Evolutionary conservation across 257 asterid genomes (phyloP), one percentile per base, ranked within the genome.

Genomic region (Solanum lignicaule): DNA sequence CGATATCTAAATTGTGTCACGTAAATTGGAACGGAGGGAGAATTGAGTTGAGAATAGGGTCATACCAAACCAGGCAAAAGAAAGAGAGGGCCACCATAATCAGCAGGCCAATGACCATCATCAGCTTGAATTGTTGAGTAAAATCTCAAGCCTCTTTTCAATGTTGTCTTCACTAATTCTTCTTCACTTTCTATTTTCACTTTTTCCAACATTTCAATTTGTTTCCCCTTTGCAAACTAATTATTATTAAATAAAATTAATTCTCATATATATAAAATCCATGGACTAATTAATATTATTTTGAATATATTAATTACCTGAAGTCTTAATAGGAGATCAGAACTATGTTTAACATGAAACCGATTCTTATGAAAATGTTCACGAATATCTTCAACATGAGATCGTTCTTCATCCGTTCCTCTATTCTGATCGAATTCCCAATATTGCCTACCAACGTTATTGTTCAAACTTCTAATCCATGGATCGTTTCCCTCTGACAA

Each of bases 21-120:
- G 0, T 43, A 43, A 43, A 43, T 46, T 13, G 1, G 4, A 16
- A 43, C 5, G 2, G 6, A 1, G 0, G 6, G 1, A 43, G 2
- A 1, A 43, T 12, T 43, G 1, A 43, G 6, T 41, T 6, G 9
- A 76, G 55, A 23, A 43, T 27, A 38, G 35, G 33, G 4, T 33
- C 36, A 20, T 66, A 95, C 98, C 95, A 95, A 82, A 85, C 92
- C 90, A 4, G 98, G 96, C 62, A 95, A 91, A 84, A 94, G 94
- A 90, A 94, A 95, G 87, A 94, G 87, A 38, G 98, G 98, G 84
- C 96, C 98, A 36, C 94, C 95, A 90, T 93, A 95, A 85, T 95
- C 98, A 89, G 90, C 94, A 23, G 98, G 94, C 98, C 98, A 94
- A 87, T 95, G 95, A 3, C 98, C 98, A 91, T 95, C 98, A 36